Conservation (phyloP, 495 filamentous ascomycete genomes). For the Durotheca rogersii region DNA sequence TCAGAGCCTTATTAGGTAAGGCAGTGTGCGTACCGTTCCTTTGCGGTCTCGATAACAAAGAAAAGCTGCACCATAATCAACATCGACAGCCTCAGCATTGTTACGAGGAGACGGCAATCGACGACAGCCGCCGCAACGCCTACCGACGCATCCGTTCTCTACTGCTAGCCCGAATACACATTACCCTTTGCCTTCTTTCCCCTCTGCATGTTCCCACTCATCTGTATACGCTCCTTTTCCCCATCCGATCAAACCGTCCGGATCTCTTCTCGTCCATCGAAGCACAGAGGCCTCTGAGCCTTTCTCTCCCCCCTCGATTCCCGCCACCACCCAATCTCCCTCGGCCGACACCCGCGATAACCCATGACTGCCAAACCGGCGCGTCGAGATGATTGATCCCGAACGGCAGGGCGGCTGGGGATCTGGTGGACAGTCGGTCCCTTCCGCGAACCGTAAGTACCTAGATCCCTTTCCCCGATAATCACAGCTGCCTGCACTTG, state of each 20-base stretch:
- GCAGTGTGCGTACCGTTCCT: too few species aligned
- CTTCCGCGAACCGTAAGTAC: slow-evolving; percentile 36
- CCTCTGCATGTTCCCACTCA: neutral
- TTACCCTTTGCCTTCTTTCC: neutral
- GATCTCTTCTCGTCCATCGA: slow-evolving; percentile 6
- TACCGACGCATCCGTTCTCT: slow-evolving; percentile 1
- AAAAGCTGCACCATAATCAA: too few species aligned
- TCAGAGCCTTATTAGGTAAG: too few species aligned
- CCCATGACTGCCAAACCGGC: slow-evolving; percentile 1
- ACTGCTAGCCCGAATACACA: neutral
- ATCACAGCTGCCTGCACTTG: slow-evolving; percentile 7
- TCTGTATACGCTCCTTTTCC: slow-evolving; percentile 5
- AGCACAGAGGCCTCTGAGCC: slow-evolving; percentile 11
- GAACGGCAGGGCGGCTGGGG: slow-evolving; percentile 34
- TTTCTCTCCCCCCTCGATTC: slow-evolving; percentile 1
- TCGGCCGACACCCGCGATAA: slow-evolving; percentile 12
- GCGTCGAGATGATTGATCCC: slow-evolving; percentile 31
- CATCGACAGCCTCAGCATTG: neutral
- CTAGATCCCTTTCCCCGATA: slow-evolving; percentile 25
- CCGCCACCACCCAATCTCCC: neutral
- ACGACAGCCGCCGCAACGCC: too few species aligned
- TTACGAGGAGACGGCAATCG: too few species aligned
- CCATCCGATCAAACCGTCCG: neutral
- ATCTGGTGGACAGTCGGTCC: slow-evolving; percentile 14
- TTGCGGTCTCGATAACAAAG: too few species aligned